phyloP scores from a whole-genome alignment of 2,329 filamentous ascomycete species.

The Chaetomium strumarium region DNA sequence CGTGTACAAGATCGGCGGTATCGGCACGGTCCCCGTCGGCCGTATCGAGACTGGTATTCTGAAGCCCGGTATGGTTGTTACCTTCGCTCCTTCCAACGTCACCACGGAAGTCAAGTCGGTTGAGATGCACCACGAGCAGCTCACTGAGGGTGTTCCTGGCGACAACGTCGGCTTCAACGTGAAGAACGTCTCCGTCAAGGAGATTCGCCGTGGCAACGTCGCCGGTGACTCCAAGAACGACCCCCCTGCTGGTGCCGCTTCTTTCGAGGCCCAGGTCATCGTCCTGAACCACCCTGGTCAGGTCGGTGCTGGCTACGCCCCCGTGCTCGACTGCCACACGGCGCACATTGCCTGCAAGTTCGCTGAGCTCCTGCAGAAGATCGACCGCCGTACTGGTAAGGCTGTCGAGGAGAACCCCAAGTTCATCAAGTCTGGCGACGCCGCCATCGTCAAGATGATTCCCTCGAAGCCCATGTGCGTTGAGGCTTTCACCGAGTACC shows the following conservation, averaged over 20 bases:
- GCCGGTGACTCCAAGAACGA: slow-evolving; percentile 99
- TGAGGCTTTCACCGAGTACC: slow-evolving; percentile 99
- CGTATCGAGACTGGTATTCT: slow-evolving; percentile 99
- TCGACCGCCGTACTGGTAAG: slow-evolving; percentile 99
- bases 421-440: slow-evolving; percentile 99
- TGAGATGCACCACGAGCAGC: slow-evolving; percentile 99
- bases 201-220: slow-evolving; percentile 99
- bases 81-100: slow-evolving; percentile 96
- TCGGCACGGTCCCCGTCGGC: slow-evolving; percentile 98
- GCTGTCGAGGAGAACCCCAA: slow-evolving; percentile 86
- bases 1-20: slow-evolving; percentile 99
- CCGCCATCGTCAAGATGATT: slow-evolving; percentile 99
- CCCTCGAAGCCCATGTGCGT: slow-evolving; percentile 99
- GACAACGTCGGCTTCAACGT: slow-evolving; percentile 99
- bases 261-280: slow-evolving; percentile 99
- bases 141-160: slow-evolving; percentile 87
- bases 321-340: slow-evolving; percentile 99
- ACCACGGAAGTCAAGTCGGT: slow-evolving; percentile 99
- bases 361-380: slow-evolving; percentile 98
- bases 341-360: slow-evolving; percentile 99
- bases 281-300: slow-evolving; percentile 99
- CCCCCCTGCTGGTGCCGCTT: slow-evolving; percentile 79
- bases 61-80: slow-evolving; percentile 89
- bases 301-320: slow-evolving; percentile 97
- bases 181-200: slow-evolving; percentile 99